A percentile compares a stretch with the other conserved stretches of the same genome.
Evolutionary conservation across 2,329 filamentous ascomycete genomes (phyloP).

Genomic region (Trichoderma sp.): DNA sequence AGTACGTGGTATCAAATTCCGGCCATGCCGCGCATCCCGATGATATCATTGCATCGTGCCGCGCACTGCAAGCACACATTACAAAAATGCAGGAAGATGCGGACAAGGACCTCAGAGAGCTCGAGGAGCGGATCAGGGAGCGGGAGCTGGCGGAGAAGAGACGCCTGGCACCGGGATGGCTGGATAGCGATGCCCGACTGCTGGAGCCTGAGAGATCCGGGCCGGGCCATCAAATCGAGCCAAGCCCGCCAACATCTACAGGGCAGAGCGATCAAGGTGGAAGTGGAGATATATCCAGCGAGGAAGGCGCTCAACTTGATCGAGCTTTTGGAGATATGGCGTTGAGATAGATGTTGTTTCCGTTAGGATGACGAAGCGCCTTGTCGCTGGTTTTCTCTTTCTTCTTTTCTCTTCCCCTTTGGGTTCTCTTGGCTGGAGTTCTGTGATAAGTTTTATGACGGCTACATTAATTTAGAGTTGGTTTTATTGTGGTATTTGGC

Average conservation of each 20-base stretch:
- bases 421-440: neutral
- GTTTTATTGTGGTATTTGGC: neutral
- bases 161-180: constrained; percentile 75
- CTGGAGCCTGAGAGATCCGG: constrained; percentile 64
- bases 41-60: constrained; percentile 81
- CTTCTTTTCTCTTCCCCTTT: neutral
- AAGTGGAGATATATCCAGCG: constrained; percentile 40
- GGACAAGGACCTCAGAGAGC: constrained; percentile 64
- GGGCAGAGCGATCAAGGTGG: constrained; percentile 25
- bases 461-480: neutral
- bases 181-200: constrained; percentile 71
- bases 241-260: constrained; percentile 28
- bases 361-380: neutral
- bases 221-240: constrained; percentile 34
- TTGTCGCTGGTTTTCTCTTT: neutral
- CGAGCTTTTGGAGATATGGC: constrained; percentile 56
- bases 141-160: constrained; percentile 78
- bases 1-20: constrained; percentile 76
- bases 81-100: constrained; percentile 68
- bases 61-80: constrained; percentile 75
- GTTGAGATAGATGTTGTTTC: constrained; percentile 32
- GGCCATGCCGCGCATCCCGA: constrained; percentile 84
- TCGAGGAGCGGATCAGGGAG: constrained; percentile 66
- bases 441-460: neutral
- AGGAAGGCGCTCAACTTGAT: constrained; percentile 59